Evolutionary conservation across 768 basidiomycete genomes (phyloP), one percentile per base, ranked within the genome.

Genomic region (Psilocybe cubensis): DNA sequence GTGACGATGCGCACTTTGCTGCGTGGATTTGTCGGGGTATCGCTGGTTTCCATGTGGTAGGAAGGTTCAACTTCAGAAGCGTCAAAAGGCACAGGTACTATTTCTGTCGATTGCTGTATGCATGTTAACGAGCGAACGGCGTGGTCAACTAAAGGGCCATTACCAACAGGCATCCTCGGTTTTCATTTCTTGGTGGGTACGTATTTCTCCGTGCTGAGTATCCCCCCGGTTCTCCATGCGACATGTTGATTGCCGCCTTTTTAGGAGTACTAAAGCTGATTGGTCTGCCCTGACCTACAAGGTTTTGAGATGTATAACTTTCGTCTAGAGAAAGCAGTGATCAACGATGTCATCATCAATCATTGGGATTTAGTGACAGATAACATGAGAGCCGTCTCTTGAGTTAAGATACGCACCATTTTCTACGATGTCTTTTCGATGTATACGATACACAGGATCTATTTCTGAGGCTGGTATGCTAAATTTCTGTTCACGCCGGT

Each of bases 371-470:
- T 21, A 11, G 14, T 10, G 24, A 28, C 10, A 40, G 33, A 10
- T n/a, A n/a, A n/a, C n/a, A n/a, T n/a, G n/a, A n/a, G n/a, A n/a
- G n/a, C n/a, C n/a, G n/a, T n/a, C n/a, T n/a, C n/a, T n/a, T n/a
- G n/a, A 31, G 8, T 33, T 23, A 47, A 31, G 2, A 17, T n/a
- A 46, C 61, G 40, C 29, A 62, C 61, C 61, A 25, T 51, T 2
- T 6, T 49, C 57, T 17, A 18, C n/a, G n/a, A n/a, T 8, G 28
- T 29, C 7, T 41, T 47, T 23, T 20, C n/a, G 42, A 20, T 55
- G 54, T 21, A 55, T 52, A 10, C 61, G 53, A 35, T 58, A 62
- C 11, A 58, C 61, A n/a, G 57, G 57, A 12, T 62, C 57, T 20
- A 48, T 33, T 14, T 55, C 51, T 8, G 61, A 62, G 8, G 24